These are phyloP conservation scores for Paspalum notatum DNA, from an alignment of 176 grass and related monocot species.

Conservation along the genomic window DNA sequence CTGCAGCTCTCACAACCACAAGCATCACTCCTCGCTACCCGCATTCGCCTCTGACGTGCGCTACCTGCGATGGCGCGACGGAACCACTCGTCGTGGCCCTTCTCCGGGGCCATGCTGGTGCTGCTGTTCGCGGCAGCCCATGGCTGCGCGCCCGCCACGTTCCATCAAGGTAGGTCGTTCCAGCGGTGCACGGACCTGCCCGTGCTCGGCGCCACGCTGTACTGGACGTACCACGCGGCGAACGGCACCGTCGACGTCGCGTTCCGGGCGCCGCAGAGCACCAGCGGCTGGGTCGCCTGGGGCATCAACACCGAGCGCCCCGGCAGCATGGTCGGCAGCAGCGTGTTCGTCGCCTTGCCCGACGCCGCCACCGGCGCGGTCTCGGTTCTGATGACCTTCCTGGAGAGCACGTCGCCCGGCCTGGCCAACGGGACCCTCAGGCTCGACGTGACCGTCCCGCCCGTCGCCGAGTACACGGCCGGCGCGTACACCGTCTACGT, in stretches of 20 bases:
- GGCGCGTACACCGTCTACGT: constrained; percentile 73
- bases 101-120: neutral
- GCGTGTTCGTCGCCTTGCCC: constrained; percentile 67
- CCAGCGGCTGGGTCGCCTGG: constrained; percentile 69
- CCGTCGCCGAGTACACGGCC: constrained; percentile 52
- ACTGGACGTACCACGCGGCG: constrained; percentile 76
- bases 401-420: constrained; percentile 38
- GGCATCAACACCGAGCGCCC: constrained; percentile 66
- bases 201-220: constrained; percentile 56
- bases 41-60: neutral
- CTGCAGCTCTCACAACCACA: neutral
- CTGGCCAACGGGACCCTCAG: constrained; percentile 51
- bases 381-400: constrained; percentile 40
- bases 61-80: neutral
- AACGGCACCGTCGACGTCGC: constrained; percentile 67
- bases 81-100: neutral
- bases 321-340: constrained; percentile 58
- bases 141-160: constrained; percentile 41
- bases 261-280: constrained; percentile 54
- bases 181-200: constrained; percentile 51
- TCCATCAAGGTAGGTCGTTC: constrained; percentile 56
- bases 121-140: neutral
- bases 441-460: constrained; percentile 54
- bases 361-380: constrained; percentile 24
- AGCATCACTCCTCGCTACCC: neutral